Base-by-base conservation (phyloP, 805 yeast species). In the Candida nemodendra region DNA sequence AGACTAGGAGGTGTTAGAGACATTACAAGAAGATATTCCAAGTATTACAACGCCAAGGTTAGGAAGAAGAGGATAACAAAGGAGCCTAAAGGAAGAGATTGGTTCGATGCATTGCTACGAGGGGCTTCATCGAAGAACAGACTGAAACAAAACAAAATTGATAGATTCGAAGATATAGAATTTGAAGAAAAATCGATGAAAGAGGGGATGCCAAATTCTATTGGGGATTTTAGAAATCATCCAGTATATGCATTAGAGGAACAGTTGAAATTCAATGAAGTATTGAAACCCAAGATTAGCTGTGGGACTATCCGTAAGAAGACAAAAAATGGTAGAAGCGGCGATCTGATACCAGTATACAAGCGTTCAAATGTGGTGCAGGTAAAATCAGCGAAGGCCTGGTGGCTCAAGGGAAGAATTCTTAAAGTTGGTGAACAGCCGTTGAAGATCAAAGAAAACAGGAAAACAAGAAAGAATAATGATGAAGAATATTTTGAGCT, bases 151-250 rank as follows among this genome's bases (percentile, higher is more conserved):
- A 56, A 44, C 29, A 58, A 59, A 24, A 50, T 65, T 6, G 85
- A 79, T 48, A 62, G 70, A 14, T 69, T 69, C 39, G 95, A 88
- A 50, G 62, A 71, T 27, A 70, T 73, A 22, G 85, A 81, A 43
- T 78, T 88, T 33, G 60, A 69, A 24, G 72, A 77, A 34, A 67
- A 84, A 37, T 82, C 85, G 30, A 63, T 76, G 13, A 67, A 72
- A 19, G 98, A 93, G 54, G 96, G 95, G 0, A 81, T 91, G 73
- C 99, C 99, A 0, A 79, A 80, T 38, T 84, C 78, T 51, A 65
- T 88, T 18, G 82, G 79, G 35, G 97, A 89, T 48, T 86, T 90
- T 57, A 81, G 79, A 35, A 81, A 81, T 34, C 99, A 93, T 60
- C 99, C 99, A 0, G 61, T 80, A 11, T 93, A 82, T 59, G 93